A percentile compares a stretch with the other conserved stretches of the same genome.
Evolutionary conservation across 1,139 yeast species (phyloP).

Genomic region (Nematodospora anomalae): DNA sequence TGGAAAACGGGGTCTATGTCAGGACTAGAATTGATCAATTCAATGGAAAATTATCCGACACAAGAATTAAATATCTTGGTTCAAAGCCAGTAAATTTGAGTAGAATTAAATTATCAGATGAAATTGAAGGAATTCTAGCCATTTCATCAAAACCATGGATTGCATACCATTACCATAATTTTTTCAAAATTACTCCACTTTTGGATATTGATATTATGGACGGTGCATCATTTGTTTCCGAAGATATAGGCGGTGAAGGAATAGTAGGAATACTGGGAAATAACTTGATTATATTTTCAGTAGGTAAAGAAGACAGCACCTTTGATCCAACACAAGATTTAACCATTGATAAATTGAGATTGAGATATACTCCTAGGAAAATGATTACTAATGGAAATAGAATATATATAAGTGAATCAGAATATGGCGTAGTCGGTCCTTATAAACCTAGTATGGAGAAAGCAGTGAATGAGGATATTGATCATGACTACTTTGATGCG

Average conservation of each 20-base stretch:
- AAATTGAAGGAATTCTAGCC: constrained; percentile 34
- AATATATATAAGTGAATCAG: constrained; percentile 49
- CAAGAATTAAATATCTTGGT: constrained; percentile 76
- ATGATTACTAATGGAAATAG: constrained; percentile 31
- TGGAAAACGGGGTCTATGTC: constrained; percentile 79
- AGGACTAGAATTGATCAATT: constrained; percentile 56
- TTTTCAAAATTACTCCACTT: constrained; percentile 45
- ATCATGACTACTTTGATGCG: constrained; percentile 34
- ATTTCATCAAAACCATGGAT: constrained; percentile 47
- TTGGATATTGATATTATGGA: constrained; percentile 27
- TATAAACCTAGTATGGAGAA: constrained; percentile 15
- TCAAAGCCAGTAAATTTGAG: constrained; percentile 58
- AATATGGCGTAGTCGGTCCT: constrained; percentile 38
- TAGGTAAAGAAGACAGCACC: constrained; percentile 38
- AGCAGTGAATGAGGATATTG: constrained; percentile 14
- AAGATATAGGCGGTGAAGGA: constrained; percentile 61
- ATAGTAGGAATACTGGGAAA: constrained; percentile 61
- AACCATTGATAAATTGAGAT: constrained; percentile 39
- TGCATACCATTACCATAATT: constrained; percentile 21
- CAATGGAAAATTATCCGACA: constrained; percentile 66
- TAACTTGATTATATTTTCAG: constrained; percentile 57
- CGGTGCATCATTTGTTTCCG: constrained; percentile 59
- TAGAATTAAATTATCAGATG: constrained; percentile 24
- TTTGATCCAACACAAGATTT: constrained; percentile 48
- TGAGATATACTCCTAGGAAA: constrained; percentile 56